Evolutionary conservation across 768 basidiomycete species (phyloP).

Genomic region (Cystofilobasidium capitatum): DNA sequence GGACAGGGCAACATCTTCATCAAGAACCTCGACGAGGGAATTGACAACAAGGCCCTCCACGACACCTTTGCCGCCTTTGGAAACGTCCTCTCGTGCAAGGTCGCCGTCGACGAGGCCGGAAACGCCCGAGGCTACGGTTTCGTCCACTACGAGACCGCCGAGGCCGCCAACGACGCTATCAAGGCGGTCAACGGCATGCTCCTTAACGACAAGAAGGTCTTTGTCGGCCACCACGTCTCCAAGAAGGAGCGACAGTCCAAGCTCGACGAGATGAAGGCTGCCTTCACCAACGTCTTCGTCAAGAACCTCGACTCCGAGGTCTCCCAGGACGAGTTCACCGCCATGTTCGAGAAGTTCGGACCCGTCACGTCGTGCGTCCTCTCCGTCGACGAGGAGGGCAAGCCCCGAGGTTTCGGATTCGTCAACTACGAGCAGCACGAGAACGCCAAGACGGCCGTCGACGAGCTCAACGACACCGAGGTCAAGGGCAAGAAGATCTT

Average conservation of each 20-base stretch:
- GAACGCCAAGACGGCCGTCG: slow-evolving; percentile 80
- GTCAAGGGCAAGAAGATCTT: slow-evolving; percentile 79
- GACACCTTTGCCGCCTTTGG: slow-evolving; percentile 99
- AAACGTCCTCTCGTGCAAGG: slow-evolving; percentile 97
- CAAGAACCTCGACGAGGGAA: slow-evolving; percentile 93
- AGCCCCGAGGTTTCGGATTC: slow-evolving; percentile 94
- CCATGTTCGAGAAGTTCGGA: slow-evolving; percentile 68
- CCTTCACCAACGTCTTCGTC: slow-evolving; percentile 96
- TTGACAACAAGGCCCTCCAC: slow-evolving; percentile 99
- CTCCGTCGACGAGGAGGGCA: slow-evolving; percentile 74
- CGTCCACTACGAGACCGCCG: slow-evolving; percentile 97
- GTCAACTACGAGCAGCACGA: slow-evolving; percentile 94
- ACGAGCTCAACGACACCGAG: slow-evolving; percentile 76
- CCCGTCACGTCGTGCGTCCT: slow-evolving; percentile 80
- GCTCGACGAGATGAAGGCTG: slow-evolving; percentile 91
- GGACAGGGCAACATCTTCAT: slow-evolving; percentile 99
- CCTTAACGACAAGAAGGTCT: slow-evolving; percentile 99
- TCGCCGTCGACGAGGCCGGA: slow-evolving; percentile 90
- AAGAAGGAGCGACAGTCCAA: slow-evolving; percentile 99
- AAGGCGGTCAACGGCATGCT: slow-evolving; percentile 99
- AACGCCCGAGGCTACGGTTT: slow-evolving; percentile 96
- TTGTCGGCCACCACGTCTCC: slow-evolving; percentile 91
- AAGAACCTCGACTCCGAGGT: slow-evolving; percentile 88
- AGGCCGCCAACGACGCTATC: slow-evolving; percentile 91
- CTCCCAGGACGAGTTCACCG: slow-evolving; percentile 73